Evolutionary conservation across 192 early-diverging fungal genomes (phyloP).

Genomic region (Powellomyces hirtus): DNA sequence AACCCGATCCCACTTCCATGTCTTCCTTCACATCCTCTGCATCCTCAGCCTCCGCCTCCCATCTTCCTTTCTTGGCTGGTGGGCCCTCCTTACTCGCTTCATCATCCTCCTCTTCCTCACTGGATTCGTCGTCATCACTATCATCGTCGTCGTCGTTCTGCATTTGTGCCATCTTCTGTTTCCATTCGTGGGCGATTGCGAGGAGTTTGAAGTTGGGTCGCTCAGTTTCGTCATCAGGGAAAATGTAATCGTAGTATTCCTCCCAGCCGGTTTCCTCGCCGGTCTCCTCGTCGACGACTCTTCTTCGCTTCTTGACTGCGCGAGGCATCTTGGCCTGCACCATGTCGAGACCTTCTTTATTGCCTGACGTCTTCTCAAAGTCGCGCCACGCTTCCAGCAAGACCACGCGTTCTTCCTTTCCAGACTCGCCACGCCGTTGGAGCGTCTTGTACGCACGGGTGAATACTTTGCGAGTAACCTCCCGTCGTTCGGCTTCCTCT

Average conservation of each 20-base stretch:
- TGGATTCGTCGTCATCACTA: conserved; percentile 26
- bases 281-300: conserved; percentile 59
- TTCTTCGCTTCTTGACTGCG: conserved; percentile 86
- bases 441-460: conserved; percentile 69
- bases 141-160: conserved; percentile 31
- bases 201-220: conserved; percentile 86
- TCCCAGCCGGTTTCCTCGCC: conserved; percentile 70
- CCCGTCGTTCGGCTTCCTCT: conserved; percentile 31
- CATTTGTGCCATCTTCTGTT: conserved; percentile 34
- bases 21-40: not conserved
- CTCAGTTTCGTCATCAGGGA: conserved; percentile 92
- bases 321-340: conserved; percentile 82
- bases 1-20: too few relatives aligned
- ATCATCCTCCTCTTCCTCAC: conserved; percentile 28
- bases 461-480: conserved; percentile 72
- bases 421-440: conserved; percentile 55
- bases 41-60: not conserved
- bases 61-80: not conserved
- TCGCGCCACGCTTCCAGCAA: conserved; percentile 91
- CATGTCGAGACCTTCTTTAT: conserved; percentile 36
- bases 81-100: not conserved
- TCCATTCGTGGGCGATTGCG: conserved; percentile 87
- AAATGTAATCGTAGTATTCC: conserved; percentile 99
- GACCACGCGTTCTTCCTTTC: conserved; percentile 84
- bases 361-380: conserved; percentile 56